Evolutionary conservation across 2,329 filamentous ascomycete species (phyloP).

Genomic region (Aphanocladium album): DNA sequence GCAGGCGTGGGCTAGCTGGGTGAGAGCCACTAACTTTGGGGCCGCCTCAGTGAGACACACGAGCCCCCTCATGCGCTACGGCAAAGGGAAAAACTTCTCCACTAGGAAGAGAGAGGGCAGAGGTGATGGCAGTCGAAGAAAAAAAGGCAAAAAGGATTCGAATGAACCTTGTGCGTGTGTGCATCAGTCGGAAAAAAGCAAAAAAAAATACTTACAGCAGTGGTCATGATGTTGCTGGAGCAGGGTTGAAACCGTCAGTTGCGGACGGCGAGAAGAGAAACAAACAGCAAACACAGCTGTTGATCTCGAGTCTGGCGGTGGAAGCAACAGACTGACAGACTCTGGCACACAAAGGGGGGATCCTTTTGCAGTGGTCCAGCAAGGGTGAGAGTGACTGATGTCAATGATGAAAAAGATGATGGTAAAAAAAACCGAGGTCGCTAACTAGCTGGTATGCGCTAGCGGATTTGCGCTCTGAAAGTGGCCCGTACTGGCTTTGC

Average conservation of each 20-base stretch:
- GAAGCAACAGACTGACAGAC: background rate
- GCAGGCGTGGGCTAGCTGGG: background rate
- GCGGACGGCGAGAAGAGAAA: background rate
- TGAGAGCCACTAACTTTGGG: slow-evolving; percentile 7
- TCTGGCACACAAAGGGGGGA: background rate
- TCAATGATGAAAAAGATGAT: background rate
- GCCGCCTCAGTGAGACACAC: slow-evolving; percentile 3
- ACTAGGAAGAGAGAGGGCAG: background rate
- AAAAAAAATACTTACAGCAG: slow-evolving; percentile 30
- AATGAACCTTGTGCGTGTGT: too few species aligned
- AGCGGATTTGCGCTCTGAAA: slow-evolving; percentile 5
- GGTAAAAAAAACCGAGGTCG: background rate
- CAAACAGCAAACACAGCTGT: background rate
- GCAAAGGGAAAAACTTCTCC: background rate
- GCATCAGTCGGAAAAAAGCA: background rate
- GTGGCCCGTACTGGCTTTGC: slow-evolving; percentile 12
- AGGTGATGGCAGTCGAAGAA: background rate
- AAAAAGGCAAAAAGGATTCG: slow-evolving; percentile 18
- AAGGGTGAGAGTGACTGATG: background rate
- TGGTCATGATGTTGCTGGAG: slow-evolving; percentile 27
- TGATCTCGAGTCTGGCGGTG: background rate
- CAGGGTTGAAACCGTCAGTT: background rate
- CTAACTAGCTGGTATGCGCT: slow-evolving; percentile 6
- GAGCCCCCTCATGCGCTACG: slow-evolving; percentile 1
- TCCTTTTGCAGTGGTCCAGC: background rate